Conservation (phyloP, 2,329 filamentous ascomycete genomes). For the Elsinoe australis region DNA sequence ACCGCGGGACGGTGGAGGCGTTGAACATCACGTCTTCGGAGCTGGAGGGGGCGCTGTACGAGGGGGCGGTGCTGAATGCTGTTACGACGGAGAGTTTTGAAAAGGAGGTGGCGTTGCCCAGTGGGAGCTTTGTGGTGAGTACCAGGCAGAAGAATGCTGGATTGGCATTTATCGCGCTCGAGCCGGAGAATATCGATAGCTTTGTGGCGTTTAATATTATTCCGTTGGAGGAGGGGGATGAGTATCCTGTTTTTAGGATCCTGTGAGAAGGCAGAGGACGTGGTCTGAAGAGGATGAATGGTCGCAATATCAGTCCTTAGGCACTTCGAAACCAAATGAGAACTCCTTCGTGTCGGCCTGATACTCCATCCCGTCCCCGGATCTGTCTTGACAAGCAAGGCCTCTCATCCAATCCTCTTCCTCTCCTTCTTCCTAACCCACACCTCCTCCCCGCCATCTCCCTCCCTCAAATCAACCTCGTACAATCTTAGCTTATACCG, state of each 20-base stretch:
- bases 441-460: conserved; percentile 22
- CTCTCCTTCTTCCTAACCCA: conserved; percentile 31
- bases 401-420: too few species aligned
- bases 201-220: conserved; percentile 25
- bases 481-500: conserved; percentile 55
- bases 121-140: conserved; percentile 23
- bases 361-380: too few species aligned
- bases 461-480: conserved; percentile 49
- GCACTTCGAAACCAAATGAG: too few species aligned
- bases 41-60: conserved; percentile 22
- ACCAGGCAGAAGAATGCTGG: conserved; percentile 26
- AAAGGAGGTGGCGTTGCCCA: conserved; percentile 22
- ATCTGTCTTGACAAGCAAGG: too few species aligned
- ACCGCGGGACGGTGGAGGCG: conserved; percentile 23
- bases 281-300: too few species aligned
- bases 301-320: too few species aligned
- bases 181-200: conserved; percentile 26
- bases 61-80: conserved; percentile 24
- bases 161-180: conserved; percentile 24
- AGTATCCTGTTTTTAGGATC: conserved; percentile 23
- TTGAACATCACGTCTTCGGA: conserved; percentile 22
- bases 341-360: too few species aligned
- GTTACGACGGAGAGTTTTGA: conserved; percentile 20
- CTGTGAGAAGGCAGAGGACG: not conserved
- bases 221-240: conserved; percentile 22